Evolutionary conservation across 2,329 filamentous ascomycete genomes (phyloP).

Genomic region (Hyphodiscus sp.): DNA sequence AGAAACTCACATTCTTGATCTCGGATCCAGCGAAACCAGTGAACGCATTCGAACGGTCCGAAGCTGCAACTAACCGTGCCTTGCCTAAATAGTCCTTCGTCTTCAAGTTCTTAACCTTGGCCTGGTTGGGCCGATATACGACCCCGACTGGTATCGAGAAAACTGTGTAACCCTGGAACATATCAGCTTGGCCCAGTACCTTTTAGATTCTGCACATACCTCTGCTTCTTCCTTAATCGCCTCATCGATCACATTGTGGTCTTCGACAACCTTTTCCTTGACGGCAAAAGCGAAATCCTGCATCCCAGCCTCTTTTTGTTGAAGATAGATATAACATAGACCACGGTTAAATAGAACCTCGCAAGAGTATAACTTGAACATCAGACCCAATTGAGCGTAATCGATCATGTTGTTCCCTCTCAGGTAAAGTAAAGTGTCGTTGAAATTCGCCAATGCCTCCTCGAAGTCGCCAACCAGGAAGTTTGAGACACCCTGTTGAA

Average conservation of each 20-base stretch:
- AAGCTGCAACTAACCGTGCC: slow-evolving; percentile 84
- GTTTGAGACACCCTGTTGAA: slow-evolving; percentile 97
- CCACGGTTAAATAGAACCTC: slow-evolving; percentile 97
- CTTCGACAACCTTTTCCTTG: slow-evolving; percentile 92
- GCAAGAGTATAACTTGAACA: slow-evolving; percentile 96
- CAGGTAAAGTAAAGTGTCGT: slow-evolving; percentile 91
- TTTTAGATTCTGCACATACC: slow-evolving; percentile 41
- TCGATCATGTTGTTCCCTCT: slow-evolving; percentile 96
- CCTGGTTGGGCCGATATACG: slow-evolving; percentile 90
- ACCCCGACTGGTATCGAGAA: slow-evolving; percentile 97
- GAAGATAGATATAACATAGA: slow-evolving; percentile 93
- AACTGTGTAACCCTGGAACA: slow-evolving; percentile 79
- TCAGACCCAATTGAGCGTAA: slow-evolving; percentile 89
- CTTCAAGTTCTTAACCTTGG: slow-evolving; percentile 97
- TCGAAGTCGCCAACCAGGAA: slow-evolving; percentile 96
- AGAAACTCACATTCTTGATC: slow-evolving; percentile 59
- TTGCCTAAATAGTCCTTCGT: slow-evolving; percentile 93
- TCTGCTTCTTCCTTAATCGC: slow-evolving; percentile 90
- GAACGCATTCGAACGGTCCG: slow-evolving; percentile 72
- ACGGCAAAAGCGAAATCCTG: slow-evolving; percentile 85
- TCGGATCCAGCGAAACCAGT: slow-evolving; percentile 76
- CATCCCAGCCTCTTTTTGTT: slow-evolving; percentile 84
- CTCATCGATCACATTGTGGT: slow-evolving; percentile 97
- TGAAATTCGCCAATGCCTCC: slow-evolving; percentile 96
- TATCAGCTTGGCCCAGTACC: slow-evolving; percentile 14